A percentile compares a stretch with the other conserved stretches of the same genome.
These are phyloP conservation scores for Ascochyta fabae DNA, from an alignment of 2,329 filamentous ascomycete genomes.

Conservation along the genomic window DNA sequence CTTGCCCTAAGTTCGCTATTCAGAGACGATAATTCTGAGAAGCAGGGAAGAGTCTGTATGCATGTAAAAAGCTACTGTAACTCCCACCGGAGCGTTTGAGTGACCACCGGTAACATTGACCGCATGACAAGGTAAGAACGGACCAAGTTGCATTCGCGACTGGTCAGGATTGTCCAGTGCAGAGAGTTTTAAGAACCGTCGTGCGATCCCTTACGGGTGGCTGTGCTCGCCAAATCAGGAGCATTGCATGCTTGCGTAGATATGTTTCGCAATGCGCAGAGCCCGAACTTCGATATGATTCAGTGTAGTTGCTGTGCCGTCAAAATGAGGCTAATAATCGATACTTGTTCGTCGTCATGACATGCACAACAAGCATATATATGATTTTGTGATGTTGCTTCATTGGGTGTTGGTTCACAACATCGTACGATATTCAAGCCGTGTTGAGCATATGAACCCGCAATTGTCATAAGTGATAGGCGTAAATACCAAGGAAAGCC, in stretches of 20 bases:
- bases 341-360: slow-evolving; percentile 2
- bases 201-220: slow-evolving; percentile 2
- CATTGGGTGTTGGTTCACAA: slow-evolving; percentile 3
- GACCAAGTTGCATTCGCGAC: neutral
- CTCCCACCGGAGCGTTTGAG: neutral
- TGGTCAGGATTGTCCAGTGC: neutral
- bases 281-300: neutral
- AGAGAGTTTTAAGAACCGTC: neutral
- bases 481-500: slow-evolving; percentile 8
- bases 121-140: neutral
- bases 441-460: slow-evolving; percentile 11
- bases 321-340: neutral
- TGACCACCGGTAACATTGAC: neutral
- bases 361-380: slow-evolving; percentile 4
- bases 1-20: neutral
- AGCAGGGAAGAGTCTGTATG: neutral
- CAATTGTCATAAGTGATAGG: slow-evolving; percentile 12
- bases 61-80: neutral
- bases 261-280: neutral
- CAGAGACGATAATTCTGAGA: neutral
- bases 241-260: slow-evolving; percentile 3
- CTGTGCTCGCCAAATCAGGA: neutral
- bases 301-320: neutral
- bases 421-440: slow-evolving; percentile 15
- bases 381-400: slow-evolving; percentile 6